Base-by-base conservation (phyloP, 108 stramenopile species). In the Pelagomonas calceolata region DNA sequence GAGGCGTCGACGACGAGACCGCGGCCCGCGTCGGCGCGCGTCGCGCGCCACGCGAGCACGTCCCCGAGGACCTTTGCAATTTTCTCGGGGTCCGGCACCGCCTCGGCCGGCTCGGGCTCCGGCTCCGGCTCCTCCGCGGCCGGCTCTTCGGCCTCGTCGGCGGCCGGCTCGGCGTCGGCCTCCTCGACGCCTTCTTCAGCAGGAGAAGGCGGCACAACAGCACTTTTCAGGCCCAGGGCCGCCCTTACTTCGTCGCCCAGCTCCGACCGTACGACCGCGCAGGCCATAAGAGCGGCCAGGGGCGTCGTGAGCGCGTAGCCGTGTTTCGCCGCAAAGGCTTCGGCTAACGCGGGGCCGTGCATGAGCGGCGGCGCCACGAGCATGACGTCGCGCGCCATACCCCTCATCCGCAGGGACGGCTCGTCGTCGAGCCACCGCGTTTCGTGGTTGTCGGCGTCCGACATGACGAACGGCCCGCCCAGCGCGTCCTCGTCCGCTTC, bases 1-100 rank as follows among this genome's bases (percentile, higher is more conserved):
- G 73, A 33, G 9, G 43, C 64, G 51, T 78, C 78, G 31, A 78
- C 14, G 0, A 78, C 71, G 10, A 34, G 44, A 17, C 78, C 78
- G 5, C 76, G 75, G 21, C 71, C 65, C 33, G 76, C 73, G 76
- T 78, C 78, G 0, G 70, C 34, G 18, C 45, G 67, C 12, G 21
- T 30, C 73, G 71, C 43, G 36, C 78, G 71, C 78, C 78, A 78
- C 66, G 29, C 34, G 0, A 78, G 37, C 4, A 73, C 65, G 26
- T 73, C 76, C 29, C 29, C 31, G 63, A 78, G 37, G 65, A 78
- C 37, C 9, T 43, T 43, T 17, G 51, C 7, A 60, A 33, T 71
- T 72, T 26, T 35, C 7, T 0, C 66, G 32, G 34, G 73, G 37
- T 60, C 26, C 21, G 51, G 51, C 51, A 3, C 21, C 51, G 10